Evolutionary conservation across 352 stramenopile species (phyloP).

Genomic region (Globisporangium mamillatum): DNA sequence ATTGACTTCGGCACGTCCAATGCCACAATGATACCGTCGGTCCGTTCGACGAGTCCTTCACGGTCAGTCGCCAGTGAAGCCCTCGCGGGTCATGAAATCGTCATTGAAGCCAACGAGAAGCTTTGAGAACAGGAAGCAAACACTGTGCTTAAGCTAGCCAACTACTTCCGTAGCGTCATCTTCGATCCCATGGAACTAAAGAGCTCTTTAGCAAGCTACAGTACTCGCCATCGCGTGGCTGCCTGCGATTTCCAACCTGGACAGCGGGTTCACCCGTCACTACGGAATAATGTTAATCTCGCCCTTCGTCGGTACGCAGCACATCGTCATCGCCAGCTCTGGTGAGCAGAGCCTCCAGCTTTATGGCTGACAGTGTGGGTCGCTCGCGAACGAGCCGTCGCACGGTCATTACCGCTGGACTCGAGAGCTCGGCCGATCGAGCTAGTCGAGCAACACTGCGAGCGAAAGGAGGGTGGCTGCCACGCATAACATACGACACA

Average conservation of each 20-base stretch:
- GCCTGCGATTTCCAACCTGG: conserved; percentile 40
- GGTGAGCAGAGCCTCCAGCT: conserved; percentile 64
- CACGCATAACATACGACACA: not conserved
- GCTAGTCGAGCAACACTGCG: not conserved
- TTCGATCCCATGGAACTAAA: not conserved
- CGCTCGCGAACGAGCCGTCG: conserved; percentile 51
- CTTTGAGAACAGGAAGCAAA: conserved; percentile 19
- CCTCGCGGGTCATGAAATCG: conserved; percentile 68
- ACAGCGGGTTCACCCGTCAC: too few relatives aligned
- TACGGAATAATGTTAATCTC: conserved; percentile 33
- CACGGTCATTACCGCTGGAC: conserved; percentile 27
- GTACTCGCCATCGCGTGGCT: conserved; percentile 67
- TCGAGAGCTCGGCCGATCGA: not conserved
- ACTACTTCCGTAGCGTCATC: too few relatives aligned
- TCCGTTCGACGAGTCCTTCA: conserved; percentile 76
- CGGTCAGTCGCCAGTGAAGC: conserved; percentile 69
- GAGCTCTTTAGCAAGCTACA: not conserved
- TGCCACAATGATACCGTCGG: conserved; percentile 69
- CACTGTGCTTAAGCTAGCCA: too few relatives aligned
- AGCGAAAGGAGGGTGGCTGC: not conserved
- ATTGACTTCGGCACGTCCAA: conserved; percentile 35
- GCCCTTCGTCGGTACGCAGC: conserved; percentile 66
- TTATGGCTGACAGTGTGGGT: conserved; percentile 59
- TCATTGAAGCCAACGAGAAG: conserved; percentile 81
- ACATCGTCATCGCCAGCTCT: conserved; percentile 71